Evolutionary conservation across 2,329 filamentous ascomycete species (phyloP).

Genomic region (Alternaria hordeiaustralica): DNA sequence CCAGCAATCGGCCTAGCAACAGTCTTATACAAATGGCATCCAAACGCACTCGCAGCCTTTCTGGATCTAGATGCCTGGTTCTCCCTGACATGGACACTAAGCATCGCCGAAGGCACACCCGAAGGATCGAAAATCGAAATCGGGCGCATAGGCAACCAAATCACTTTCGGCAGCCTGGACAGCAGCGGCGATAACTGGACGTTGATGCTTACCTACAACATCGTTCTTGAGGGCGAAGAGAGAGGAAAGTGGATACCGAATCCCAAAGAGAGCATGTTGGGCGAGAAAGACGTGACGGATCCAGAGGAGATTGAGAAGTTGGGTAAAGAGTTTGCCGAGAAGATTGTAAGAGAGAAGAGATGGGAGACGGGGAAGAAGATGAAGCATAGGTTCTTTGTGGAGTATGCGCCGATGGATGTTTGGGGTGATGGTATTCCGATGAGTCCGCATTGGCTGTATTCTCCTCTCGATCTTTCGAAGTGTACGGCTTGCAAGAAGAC

Average conservation of each 20-base stretch:
- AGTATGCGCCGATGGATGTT: conserved; percentile 35
- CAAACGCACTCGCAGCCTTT: conserved; percentile 23
- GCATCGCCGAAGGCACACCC: conserved; percentile 9
- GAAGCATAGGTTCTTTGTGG: conserved; percentile 25
- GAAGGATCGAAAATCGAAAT: conserved; percentile 26
- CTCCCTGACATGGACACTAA: conserved; percentile 27
- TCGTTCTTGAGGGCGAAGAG: neutral
- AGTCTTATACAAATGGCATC: conserved; percentile 27
- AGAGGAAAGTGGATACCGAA: conserved; percentile 28
- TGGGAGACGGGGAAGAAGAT: conserved; percentile 27
- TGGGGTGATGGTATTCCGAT: conserved; percentile 34
- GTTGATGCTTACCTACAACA: conserved; percentile 30
- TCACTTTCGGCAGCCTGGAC: conserved; percentile 31
- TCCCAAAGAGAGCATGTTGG: conserved; percentile 28
- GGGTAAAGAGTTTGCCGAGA: neutral
- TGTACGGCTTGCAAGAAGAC: conserved; percentile 22
- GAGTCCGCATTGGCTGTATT: conserved; percentile 31
- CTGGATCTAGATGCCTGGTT: conserved; percentile 36
- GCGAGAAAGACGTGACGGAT: conserved; percentile 19
- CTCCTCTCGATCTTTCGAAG: conserved; percentile 7
- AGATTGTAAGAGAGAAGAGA: conserved; percentile 6
- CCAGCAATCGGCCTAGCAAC: conserved; percentile 25
- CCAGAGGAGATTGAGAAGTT: conserved; percentile 16
- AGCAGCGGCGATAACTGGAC: conserved; percentile 24
- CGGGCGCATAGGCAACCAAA: conserved; percentile 27